Percentiles rank a stretch among this genome's conserved stretches.
phyloP scores from a whole-genome alignment of 306 rosid species.

The Chamaecrista fasciculata region DNA sequence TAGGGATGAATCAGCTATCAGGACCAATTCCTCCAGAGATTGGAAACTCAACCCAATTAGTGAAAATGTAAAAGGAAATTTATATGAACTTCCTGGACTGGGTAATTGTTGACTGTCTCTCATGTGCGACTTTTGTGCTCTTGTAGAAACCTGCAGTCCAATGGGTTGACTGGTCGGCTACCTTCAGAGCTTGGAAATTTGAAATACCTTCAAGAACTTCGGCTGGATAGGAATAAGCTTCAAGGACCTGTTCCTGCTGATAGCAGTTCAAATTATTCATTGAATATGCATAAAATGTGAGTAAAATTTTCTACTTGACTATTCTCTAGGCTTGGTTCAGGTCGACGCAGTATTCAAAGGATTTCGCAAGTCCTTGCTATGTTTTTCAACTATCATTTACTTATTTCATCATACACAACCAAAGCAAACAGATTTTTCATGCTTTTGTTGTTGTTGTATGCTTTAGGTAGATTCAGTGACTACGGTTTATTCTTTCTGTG shows the following conservation, averaged over 20 bases:
- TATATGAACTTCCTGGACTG: conserved; percentile 1
- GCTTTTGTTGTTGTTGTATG: no score
- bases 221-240: conserved; percentile 83
- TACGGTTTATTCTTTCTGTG: background rate
- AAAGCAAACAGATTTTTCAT: background rate
- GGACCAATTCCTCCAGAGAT: conserved; percentile 88
- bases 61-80: conserved; percentile 63
- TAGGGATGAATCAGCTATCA: conserved; percentile 78
- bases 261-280: conserved; percentile 35
- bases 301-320: conserved; percentile 34
- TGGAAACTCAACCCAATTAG: conserved; percentile 56
- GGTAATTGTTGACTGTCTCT: conserved; percentile 11
- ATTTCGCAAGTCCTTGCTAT: background rate
- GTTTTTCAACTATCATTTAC: background rate
- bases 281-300: conserved; percentile 56
- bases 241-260: conserved; percentile 70
- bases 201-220: conserved; percentile 71
- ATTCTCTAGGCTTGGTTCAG: background rate
- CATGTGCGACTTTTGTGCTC: conserved; percentile 22
- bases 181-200: conserved; percentile 75
- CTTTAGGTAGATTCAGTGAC: background rate
- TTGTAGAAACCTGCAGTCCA: conserved; percentile 80
- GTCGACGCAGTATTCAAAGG: conserved; percentile 6
- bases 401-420: background rate
- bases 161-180: conserved; percentile 76